These are phyloP conservation scores for Pichia cephalocereana DNA, from an alignment of 805 yeast genomes.

Conservation along the genomic window DNA sequence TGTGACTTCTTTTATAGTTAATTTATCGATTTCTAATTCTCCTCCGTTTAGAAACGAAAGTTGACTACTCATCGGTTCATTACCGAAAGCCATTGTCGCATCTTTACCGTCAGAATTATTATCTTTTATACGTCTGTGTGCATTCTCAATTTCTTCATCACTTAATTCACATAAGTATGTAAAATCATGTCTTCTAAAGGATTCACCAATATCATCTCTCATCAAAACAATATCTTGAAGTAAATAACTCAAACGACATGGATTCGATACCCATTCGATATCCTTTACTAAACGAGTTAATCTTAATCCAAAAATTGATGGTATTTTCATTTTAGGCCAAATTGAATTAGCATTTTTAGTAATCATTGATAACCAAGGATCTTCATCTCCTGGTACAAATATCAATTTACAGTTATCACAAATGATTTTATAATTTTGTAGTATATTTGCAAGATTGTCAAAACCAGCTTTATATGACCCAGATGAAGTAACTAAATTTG, in stretches of 20 bases:
- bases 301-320: conserved; percentile 61
- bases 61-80: neutral
- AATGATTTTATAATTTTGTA: conserved; percentile 51
- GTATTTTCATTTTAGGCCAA: conserved; percentile 72
- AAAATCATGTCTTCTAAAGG: conserved; percentile 64
- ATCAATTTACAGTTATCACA: conserved; percentile 47
- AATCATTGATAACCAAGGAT: conserved; percentile 80
- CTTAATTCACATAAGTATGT: conserved; percentile 32
- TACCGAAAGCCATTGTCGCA: too few species aligned
- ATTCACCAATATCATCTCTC: conserved; percentile 63
- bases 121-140: neutral
- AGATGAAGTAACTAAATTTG: conserved; percentile 38
- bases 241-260: conserved; percentile 65
- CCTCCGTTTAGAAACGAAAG: conserved; percentile 11
- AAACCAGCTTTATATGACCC: conserved; percentile 57
- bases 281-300: conserved; percentile 49
- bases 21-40: conserved; percentile 21
- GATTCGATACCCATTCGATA: conserved; percentile 60
- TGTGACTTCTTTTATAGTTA: conserved; percentile 27
- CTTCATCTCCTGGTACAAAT: conserved; percentile 83
- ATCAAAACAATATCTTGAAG: conserved; percentile 74
- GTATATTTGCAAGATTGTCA: conserved; percentile 59
- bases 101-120: conserved; percentile 1
- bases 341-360: conserved; percentile 49
- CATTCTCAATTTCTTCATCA: conserved; percentile 11